Percentiles rank a stretch among this genome's conserved stretches.
Evolutionary conservation across 495 filamentous ascomycete genomes (phyloP).

Genomic region (Letharia columbiana): DNA sequence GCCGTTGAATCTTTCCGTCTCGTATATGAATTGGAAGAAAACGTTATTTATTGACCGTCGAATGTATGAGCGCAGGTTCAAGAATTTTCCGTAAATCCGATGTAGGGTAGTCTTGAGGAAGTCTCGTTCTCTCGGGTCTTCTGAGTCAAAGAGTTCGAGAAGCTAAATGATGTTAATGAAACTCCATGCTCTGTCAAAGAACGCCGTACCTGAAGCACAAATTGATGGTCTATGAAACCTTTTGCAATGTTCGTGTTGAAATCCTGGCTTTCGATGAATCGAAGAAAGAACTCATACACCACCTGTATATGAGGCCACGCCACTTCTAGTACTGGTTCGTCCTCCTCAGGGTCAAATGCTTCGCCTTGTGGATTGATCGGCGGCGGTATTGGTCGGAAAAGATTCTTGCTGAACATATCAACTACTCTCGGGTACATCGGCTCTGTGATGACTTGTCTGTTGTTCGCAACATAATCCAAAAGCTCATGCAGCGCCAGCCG

Average conservation of each 20-base stretch:
- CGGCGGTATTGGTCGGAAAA: slow-evolving; percentile 94
- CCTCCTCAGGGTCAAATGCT: slow-evolving; percentile 97
- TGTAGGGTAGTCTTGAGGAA: slow-evolving; percentile 98
- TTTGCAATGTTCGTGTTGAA: slow-evolving; percentile 99
- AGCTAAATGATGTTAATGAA: slow-evolving; percentile 42
- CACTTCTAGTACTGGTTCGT: slow-evolving; percentile 95
- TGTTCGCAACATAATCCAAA: slow-evolving; percentile 96
- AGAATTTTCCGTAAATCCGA: slow-evolving; percentile 97
- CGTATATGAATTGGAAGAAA: slow-evolving; percentile 99
- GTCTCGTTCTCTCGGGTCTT: slow-evolving; percentile 93
- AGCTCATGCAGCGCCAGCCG: slow-evolving; percentile 91
- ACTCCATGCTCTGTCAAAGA: not conserved
- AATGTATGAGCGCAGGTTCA: slow-evolving; percentile 95
- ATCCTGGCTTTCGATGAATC: slow-evolving; percentile 98
- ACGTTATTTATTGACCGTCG: slow-evolving; percentile 99
- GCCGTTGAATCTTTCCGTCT: slow-evolving; percentile 97
- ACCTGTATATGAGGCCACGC: slow-evolving; percentile 99
- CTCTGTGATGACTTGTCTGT: slow-evolving; percentile 95
- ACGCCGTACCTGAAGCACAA: slow-evolving; percentile 71
- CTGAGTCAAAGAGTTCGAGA: slow-evolving; percentile 97
- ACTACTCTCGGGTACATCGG: slow-evolving; percentile 98
- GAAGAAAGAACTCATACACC: slow-evolving; percentile 97
- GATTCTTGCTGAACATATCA: slow-evolving; percentile 98
- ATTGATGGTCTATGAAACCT: slow-evolving; percentile 94
- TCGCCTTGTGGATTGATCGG: slow-evolving; percentile 97